These are phyloP conservation scores for Oryza glumipatula DNA, from an alignment of 176 grass and related monocot species.

Conservation along the genomic window DNA sequence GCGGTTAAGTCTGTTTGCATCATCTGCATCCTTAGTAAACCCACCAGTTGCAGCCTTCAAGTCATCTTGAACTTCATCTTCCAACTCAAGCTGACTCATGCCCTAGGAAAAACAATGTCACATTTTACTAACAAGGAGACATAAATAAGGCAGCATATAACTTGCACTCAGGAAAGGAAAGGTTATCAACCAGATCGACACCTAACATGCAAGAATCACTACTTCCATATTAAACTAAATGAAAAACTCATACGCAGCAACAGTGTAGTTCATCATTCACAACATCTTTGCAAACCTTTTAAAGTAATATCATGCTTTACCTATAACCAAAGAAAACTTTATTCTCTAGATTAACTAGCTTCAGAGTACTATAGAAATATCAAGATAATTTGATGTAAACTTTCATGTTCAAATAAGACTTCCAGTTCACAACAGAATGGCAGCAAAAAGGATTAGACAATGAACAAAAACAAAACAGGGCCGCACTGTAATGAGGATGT, in stretches of 20 bases:
- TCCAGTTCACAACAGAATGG: background rate
- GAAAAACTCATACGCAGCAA: background rate
- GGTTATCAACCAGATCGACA: background rate
- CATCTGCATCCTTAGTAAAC: constrained; percentile 58
- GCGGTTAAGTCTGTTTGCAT: constrained; percentile 55
- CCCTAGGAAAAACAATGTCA: constrained; percentile 51
- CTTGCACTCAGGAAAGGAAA: background rate
- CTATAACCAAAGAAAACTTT: constrained; percentile 20
- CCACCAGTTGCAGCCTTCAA: constrained; percentile 67
- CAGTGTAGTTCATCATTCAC: background rate
- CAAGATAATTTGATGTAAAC: background rate
- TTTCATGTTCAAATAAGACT: background rate
- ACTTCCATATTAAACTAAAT: background rate
- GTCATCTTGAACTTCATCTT: constrained; percentile 70
- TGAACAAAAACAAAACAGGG: background rate
- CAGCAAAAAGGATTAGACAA: background rate
- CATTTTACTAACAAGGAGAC: background rate
- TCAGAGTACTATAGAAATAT: background rate
- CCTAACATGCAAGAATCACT: background rate
- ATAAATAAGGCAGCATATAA: background rate
- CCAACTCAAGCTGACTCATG: constrained; percentile 69
- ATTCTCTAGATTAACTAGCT: background rate
- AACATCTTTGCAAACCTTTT: background rate
- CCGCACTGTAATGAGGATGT: constrained; percentile 1
- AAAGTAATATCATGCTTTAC: background rate